These are phyloP conservation scores for Apiospora phragmitis DNA, from an alignment of 2,329 filamentous ascomycete genomes.

Conservation along the genomic window DNA sequence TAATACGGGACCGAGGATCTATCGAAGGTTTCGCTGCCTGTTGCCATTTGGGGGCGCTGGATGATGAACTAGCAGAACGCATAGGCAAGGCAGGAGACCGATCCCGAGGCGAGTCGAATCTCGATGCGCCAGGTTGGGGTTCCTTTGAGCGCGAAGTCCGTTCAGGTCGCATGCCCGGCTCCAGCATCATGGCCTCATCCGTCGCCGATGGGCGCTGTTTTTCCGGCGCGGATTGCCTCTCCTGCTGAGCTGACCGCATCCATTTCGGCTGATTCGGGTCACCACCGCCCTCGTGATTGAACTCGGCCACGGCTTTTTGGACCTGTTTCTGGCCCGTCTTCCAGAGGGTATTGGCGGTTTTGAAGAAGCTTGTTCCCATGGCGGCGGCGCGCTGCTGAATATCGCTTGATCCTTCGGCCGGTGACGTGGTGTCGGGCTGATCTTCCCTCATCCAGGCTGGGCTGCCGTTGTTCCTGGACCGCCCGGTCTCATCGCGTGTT, in stretches of 20 bases:
- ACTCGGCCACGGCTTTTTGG: conserved; percentile 87
- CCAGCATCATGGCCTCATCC: conserved; percentile 78
- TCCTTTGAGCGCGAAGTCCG: conserved; percentile 29
- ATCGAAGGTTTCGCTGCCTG: conserved; percentile 44
- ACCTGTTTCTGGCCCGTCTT: conserved; percentile 92
- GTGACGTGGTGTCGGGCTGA: conserved; percentile 48
- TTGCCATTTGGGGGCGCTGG: conserved; percentile 56
- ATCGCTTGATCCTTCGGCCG: conserved; percentile 64
- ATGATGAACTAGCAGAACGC: not conserved
- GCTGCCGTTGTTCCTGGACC: conserved; percentile 38
- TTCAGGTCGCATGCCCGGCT: conserved; percentile 62
- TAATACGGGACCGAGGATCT: conserved; percentile 63
- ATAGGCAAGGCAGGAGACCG: conserved; percentile 50
- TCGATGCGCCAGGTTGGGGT: conserved; percentile 20
- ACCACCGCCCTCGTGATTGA: conserved; percentile 65
- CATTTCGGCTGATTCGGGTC: conserved; percentile 87
- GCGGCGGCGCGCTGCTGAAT: conserved; percentile 79
- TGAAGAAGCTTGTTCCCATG: conserved; percentile 81
- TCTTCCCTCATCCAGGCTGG: conserved; percentile 67
- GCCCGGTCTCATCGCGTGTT: conserved; percentile 36
- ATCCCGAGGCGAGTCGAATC: conserved; percentile 39
- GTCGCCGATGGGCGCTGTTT: conserved; percentile 48
- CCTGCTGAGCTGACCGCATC: conserved; percentile 77
- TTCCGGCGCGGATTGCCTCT: conserved; percentile 36
- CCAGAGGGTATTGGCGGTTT: conserved; percentile 94